Percentiles rank a stretch among this genome's conserved stretches.
These are phyloP conservation scores for Musa itinerans DNA, from an alignment of 176 grass and related monocot genomes.

Conservation along the genomic window DNA sequence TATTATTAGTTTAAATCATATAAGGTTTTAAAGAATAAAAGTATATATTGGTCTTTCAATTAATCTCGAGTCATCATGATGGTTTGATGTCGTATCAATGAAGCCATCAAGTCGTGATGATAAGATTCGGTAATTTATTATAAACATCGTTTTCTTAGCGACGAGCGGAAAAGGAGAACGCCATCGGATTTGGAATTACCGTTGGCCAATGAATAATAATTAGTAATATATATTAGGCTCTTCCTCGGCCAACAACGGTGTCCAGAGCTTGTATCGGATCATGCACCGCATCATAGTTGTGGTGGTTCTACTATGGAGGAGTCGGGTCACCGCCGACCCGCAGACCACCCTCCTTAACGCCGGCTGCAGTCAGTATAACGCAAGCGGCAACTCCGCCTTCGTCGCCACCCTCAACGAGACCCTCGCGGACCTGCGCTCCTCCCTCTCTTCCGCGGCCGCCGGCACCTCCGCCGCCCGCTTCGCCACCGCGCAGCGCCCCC, in stretches of 20 bases:
- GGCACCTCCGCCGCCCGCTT: constrained; percentile 23
- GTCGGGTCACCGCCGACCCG: constrained; percentile 28
- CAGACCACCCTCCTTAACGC: constrained; percentile 40
- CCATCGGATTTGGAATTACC: no score
- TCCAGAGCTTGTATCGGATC: neutral
- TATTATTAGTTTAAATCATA: no score
- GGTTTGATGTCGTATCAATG: no score
- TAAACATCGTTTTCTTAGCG: no score
- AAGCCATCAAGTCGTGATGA: no score
- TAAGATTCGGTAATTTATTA: no score
- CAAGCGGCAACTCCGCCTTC: constrained; percentile 36
- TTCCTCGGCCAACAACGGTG: neutral
- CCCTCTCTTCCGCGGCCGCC: constrained; percentile 28
- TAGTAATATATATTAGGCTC: no score
- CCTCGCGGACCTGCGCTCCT: constrained; percentile 39
- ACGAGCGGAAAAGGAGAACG: no score
- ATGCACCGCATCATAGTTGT: neutral
- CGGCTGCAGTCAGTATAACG: constrained; percentile 71
- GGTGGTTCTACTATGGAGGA: neutral
- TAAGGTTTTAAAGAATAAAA: no score
- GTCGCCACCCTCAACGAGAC: constrained; percentile 39
- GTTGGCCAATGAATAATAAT: no score
- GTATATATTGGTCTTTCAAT: no score
- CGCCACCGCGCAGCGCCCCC: constrained; percentile 38
- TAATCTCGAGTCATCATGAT: no score